Percentiles rank a stretch among this genome's conserved stretches.
phyloP scores from a whole-genome alignment of 2,329 filamentous ascomycete species.

The Lachnellula hyalina region DNA sequence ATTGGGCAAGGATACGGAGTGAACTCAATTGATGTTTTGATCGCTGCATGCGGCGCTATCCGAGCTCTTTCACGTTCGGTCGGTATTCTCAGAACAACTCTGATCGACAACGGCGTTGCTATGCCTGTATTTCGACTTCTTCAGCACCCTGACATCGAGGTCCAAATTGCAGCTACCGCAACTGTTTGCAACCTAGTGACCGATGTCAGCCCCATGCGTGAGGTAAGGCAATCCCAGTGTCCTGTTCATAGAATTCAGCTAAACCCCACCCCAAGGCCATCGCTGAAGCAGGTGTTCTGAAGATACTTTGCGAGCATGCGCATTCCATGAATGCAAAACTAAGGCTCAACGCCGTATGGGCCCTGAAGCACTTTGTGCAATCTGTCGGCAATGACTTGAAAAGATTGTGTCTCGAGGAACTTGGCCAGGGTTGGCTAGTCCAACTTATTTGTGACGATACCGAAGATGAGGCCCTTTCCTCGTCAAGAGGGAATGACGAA shows the following conservation, averaged over 20 bases:
- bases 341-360: constrained; percentile 84
- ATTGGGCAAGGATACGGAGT: constrained; percentile 49
- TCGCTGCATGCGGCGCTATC: constrained; percentile 79
- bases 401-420: constrained; percentile 68
- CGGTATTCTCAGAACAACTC: constrained; percentile 73
- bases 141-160: constrained; percentile 66
- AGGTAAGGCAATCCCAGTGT: constrained; percentile 49
- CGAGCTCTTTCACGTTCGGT: constrained; percentile 81
- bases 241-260: background rate
- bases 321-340: constrained; percentile 75
- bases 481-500: constrained; percentile 28
- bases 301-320: constrained; percentile 75
- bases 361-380: constrained; percentile 82
- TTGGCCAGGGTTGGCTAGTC: constrained; percentile 75
- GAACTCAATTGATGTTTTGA: constrained; percentile 72
- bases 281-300: constrained; percentile 67
- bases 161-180: constrained; percentile 81
- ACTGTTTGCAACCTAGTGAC: constrained; percentile 80
- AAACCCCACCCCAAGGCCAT: constrained; percentile 50
- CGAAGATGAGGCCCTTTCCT: constrained; percentile 47
- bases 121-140: constrained; percentile 72
- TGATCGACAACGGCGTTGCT: constrained; percentile 81
- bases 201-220: constrained; percentile 86
- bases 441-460: constrained; percentile 66
- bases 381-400: constrained; percentile 67